A percentile compares a stretch with the other conserved stretches of the same genome.
Conservation (phyloP, 441 rosid genomes). For the Pelargonium citronellum region DNA sequence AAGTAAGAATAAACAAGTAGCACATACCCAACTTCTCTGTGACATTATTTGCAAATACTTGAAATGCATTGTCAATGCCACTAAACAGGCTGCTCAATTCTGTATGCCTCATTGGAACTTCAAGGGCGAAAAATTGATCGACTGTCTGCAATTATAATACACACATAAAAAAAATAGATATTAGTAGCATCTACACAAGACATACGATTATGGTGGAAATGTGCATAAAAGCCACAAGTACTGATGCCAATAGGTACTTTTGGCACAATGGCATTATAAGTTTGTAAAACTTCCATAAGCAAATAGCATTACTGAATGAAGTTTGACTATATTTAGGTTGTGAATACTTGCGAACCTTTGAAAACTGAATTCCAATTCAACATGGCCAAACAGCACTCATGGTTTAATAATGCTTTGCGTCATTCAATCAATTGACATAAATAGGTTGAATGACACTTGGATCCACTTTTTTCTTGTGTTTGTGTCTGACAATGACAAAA, state of each 20-base stretch:
- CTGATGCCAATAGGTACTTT: constrained; percentile 1
- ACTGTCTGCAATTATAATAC: constrained; percentile 70
- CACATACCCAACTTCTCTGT: constrained; percentile 66
- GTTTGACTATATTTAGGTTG: neutral
- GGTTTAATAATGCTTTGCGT: no score
- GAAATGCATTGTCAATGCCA: constrained; percentile 92
- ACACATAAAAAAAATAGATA: constrained; percentile 10
- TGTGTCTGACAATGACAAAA: no score
- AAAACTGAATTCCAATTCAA: neutral
- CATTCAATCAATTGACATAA: neutral
- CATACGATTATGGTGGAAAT: neutral
- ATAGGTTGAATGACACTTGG: neutral
- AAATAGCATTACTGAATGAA: neutral
- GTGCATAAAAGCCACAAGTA: constrained; percentile 3
- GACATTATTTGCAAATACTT: constrained; percentile 76
- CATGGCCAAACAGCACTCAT: constrained; percentile 1
- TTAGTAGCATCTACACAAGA: constrained; percentile 7
- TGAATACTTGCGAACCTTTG: neutral
- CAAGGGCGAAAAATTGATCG: constrained; percentile 82
- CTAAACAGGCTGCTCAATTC: constrained; percentile 72
- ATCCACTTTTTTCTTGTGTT: no score
- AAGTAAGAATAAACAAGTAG: constrained; percentile 19
- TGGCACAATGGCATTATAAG: neutral
- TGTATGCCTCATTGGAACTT: constrained; percentile 82
- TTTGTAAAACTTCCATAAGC: constrained; percentile 5